Evolutionary conservation across 352 stramenopile species (phyloP), one percentile per base, ranked within the genome.

Genomic region (Phytopythium cucurbitacearum): DNA sequence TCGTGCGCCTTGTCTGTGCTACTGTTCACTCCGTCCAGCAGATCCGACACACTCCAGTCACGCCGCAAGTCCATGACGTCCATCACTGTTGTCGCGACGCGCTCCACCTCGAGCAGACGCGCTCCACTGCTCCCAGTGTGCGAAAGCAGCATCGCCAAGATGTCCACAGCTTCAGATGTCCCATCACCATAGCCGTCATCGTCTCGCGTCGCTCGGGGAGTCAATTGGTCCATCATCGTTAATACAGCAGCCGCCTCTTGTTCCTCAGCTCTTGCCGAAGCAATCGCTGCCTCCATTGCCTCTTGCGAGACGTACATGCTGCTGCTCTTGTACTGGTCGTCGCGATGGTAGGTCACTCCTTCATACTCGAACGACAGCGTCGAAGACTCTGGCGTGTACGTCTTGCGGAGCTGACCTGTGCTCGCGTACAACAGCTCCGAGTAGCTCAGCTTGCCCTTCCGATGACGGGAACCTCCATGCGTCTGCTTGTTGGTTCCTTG

Each of bases 291-390:
- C 10, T 51, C 45, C 9, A 69, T 69, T 7, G 65, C 62, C 38
- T 70, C 70, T 5, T 75, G 77, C 7, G 78, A 82, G 37, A 86
- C 62, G 33, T 94, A 94, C 70, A 94, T 87, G 46, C 80, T 88
- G 56, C 84, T 94, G 9, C 75, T 56, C 40, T 83, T 85, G 59
- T 94, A 94, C 59, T 90, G 80, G 32, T 82, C 81, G 51, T 94
- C 84, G 38, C 84, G 76, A 8, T 86, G 56, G 39, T 91, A 92
- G 34, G 69, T 76, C 4, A 61, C 60, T 8, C 79, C 80, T 60
- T 86, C 77, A 54, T 85, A 85, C 47, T 94, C 81, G 48, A 94
- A 94, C 11, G 73, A 82, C 0, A 87, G 53, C 15, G 79, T 91
- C 13, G 80, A 91, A 13, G 80, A 91, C 50, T 94, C 84, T 0